These are phyloP conservation scores for Monilinia aucupariae DNA, from an alignment of 2,329 filamentous ascomycete genomes.

Conservation along the genomic window DNA sequence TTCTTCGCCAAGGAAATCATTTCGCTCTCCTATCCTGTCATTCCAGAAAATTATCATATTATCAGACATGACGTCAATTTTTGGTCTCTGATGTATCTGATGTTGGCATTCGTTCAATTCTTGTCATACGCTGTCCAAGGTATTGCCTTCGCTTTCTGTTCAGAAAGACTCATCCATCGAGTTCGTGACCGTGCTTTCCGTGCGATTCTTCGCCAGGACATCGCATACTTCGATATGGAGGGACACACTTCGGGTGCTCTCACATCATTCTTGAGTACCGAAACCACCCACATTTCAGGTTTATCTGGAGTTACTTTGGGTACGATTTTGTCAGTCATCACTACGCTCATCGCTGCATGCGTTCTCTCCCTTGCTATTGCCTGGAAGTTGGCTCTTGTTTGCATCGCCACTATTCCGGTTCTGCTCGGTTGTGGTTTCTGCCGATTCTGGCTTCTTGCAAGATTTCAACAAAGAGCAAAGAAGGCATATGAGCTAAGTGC, in stretches of 20 bases:
- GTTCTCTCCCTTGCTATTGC: constrained; percentile 67
- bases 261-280: constrained; percentile 81
- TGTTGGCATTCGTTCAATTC: constrained; percentile 71
- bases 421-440: constrained; percentile 79
- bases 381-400: constrained; percentile 85
- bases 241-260: constrained; percentile 85
- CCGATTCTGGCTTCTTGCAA: constrained; percentile 76
- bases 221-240: constrained; percentile 83
- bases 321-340: constrained; percentile 73
- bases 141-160: constrained; percentile 73
- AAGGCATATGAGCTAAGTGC: constrained; percentile 74
- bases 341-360: constrained; percentile 73
- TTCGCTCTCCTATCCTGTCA: constrained; percentile 47
- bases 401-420: constrained; percentile 70
- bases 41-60: constrained; percentile 33
- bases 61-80: constrained; percentile 71
- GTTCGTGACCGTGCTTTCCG: constrained; percentile 80
- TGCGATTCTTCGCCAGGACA: constrained; percentile 85
- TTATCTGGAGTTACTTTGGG: constrained; percentile 83
- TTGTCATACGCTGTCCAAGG: constrained; percentile 65
- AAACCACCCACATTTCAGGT: constrained; percentile 83
- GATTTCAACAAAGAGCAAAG: constrained; percentile 75
- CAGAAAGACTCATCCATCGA: constrained; percentile 77
- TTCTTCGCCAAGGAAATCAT: constrained; percentile 88
- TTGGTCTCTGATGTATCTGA: constrained; percentile 84